These are phyloP conservation scores for Hymenoscyphus fructigenus DNA, from an alignment of 2,329 filamentous ascomycete species.

Conservation along the genomic window DNA sequence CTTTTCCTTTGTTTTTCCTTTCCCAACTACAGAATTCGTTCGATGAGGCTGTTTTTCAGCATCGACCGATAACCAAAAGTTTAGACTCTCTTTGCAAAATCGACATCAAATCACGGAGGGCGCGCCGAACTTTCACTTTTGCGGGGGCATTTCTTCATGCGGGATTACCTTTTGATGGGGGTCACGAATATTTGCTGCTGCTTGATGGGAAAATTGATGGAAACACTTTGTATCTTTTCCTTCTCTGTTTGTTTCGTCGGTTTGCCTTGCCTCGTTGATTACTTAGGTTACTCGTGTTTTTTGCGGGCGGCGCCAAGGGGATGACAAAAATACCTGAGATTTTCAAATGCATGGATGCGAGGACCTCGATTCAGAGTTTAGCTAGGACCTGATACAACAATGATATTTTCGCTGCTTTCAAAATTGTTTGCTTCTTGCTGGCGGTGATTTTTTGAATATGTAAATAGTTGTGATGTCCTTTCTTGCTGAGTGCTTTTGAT, in stretches of 20 bases:
- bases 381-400: constrained; percentile 6
- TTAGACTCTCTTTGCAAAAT: constrained; percentile 16
- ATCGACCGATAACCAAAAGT: constrained; percentile 14
- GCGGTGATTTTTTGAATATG: neutral
- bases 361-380: neutral
- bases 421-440: constrained; percentile 2
- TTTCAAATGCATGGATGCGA: neutral
- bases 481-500: neutral
- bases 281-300: constrained; percentile 5
- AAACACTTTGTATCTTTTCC: constrained; percentile 4
- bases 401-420: constrained; percentile 9
- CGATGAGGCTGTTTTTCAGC: constrained; percentile 9
- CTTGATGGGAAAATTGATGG: neutral
- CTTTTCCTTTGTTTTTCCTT: constrained; percentile 11
- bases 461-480: neutral
- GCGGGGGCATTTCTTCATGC: neutral
- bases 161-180: neutral
- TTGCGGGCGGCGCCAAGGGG: constrained; percentile 2
- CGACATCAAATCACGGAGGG: constrained; percentile 1
- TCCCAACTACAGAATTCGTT: neutral
- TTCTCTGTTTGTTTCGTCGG: neutral
- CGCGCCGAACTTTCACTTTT: neutral
- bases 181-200: constrained; percentile 1
- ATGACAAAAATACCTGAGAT: neutral
- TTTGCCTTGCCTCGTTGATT: constrained; percentile 5